These are phyloP conservation scores for Vitellaria paradoxa DNA, from an alignment of 179 eudicot species.

Conservation along the genomic window DNA sequence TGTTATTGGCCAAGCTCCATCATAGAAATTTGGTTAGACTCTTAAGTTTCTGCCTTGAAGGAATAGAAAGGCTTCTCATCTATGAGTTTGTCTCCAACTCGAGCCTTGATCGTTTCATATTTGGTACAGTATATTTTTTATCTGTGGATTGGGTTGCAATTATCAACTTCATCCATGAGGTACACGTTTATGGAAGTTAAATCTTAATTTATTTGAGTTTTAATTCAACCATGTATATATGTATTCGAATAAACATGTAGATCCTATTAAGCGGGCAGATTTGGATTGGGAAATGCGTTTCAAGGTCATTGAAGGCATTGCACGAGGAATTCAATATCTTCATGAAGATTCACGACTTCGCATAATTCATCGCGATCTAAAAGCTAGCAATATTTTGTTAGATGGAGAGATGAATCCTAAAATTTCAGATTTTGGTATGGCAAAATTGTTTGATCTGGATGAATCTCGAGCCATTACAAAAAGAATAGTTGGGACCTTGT, in stretches of 20 bases:
- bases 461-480: conserved; percentile 10
- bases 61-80: conserved; percentile 27
- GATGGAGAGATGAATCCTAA: not conserved
- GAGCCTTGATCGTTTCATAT: conserved; percentile 40
- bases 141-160: no score
- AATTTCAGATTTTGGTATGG: conserved; percentile 7
- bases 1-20: no score
- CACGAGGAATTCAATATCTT: not conserved
- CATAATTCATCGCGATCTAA: not conserved
- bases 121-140: no score
- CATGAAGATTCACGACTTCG: conserved; percentile 5
- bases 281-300: no score
- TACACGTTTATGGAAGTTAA: no score
- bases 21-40: conserved; percentile 39
- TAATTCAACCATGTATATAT: no score
- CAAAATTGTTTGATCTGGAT: not conserved
- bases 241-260: no score
- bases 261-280: no score
- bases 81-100: conserved; percentile 37
- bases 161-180: no score
- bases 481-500: not conserved
- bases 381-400: not conserved
- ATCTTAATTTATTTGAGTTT: no score
- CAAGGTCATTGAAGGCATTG: no score
- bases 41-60: conserved; percentile 25